Conservation (phyloP, 257 asterid genomes). For the Rauvolfia tetraphylla region DNA sequence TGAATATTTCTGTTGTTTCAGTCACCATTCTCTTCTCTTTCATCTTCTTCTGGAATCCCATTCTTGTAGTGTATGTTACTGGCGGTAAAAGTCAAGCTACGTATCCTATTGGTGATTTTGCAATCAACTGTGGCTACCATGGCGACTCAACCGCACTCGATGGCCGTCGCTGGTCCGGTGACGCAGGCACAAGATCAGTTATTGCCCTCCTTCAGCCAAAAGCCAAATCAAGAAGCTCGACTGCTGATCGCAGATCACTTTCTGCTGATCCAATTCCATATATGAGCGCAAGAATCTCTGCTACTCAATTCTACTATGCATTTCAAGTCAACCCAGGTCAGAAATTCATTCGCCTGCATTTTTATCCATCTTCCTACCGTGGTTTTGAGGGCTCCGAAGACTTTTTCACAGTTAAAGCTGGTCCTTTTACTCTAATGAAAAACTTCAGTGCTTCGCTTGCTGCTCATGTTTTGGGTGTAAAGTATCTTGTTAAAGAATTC, state of each 20-base stretch:
- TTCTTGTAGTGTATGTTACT: not conserved
- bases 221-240: conserved; percentile 7
- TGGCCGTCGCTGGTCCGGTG: conserved; percentile 15
- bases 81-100: not conserved
- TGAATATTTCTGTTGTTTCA: too few relatives aligned
- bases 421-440: conserved; percentile 17
- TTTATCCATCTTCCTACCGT: conserved; percentile 13
- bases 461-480: conserved; percentile 30
- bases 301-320: conserved; percentile 10
- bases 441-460: conserved; percentile 25
- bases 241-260: not conserved
- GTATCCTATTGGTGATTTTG: not conserved
- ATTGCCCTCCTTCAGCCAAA: not conserved
- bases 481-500: conserved; percentile 39
- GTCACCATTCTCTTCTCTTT: not conserved
- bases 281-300: conserved; percentile 9
- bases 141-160: conserved; percentile 9
- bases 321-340: conserved; percentile 22
- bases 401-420: conserved; percentile 21
- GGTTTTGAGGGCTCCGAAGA: conserved; percentile 20
- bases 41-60: not conserved
- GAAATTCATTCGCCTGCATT: conserved; percentile 22
- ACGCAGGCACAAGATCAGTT: not conserved
- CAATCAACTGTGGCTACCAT: conserved; percentile 9
- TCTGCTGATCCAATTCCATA: conserved; percentile 18